These are phyloP conservation scores for Priceomyces castillae DNA, from an alignment of 805 yeast genomes.

Conservation along the genomic window DNA sequence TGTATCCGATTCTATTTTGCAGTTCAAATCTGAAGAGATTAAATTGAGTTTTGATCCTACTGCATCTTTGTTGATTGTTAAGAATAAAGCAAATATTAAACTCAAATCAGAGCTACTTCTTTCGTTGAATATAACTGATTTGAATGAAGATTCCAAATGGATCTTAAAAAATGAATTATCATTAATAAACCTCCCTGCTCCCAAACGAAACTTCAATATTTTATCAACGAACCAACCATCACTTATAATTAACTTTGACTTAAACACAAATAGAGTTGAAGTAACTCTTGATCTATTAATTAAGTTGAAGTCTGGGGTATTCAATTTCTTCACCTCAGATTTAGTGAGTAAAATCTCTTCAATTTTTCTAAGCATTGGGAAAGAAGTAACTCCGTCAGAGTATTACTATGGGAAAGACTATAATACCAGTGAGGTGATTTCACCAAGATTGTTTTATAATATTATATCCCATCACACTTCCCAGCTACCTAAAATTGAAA, in stretches of 20 bases:
- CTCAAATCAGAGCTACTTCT: slow-evolving; percentile 11
- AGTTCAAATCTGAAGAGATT: slow-evolving; percentile 13
- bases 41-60: slow-evolving; percentile 11
- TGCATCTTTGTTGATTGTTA: slow-evolving; percentile 9
- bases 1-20: slow-evolving; percentile 4
- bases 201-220: slow-evolving; percentile 9
- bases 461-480: slow-evolving; percentile 46
- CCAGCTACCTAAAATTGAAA: slow-evolving; percentile 15
- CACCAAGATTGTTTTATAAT: slow-evolving; percentile 47
- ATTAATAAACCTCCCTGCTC: slow-evolving; percentile 11
- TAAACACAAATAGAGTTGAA: slow-evolving; percentile 9
- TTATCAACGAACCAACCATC: slow-evolving; percentile 6
- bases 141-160: slow-evolving; percentile 1
- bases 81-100: slow-evolving; percentile 9
- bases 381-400: slow-evolving; percentile 6
- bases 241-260: slow-evolving; percentile 12
- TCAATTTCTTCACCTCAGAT: slow-evolving; percentile 17
- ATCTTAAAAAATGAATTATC: slow-evolving; percentile 13
- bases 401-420: neutral
- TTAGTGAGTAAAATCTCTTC: slow-evolving; percentile 7
- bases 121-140: slow-evolving; percentile 11
- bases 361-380: neutral
- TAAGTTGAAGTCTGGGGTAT: slow-evolving; percentile 16
- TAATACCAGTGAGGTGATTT: slow-evolving; percentile 19
- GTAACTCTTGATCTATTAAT: slow-evolving; percentile 15